Percentiles rank a stretch among this genome's conserved stretches.
Conservation (phyloP, 148 eudicot genomes). For the Rhododendron simsii region DNA sequence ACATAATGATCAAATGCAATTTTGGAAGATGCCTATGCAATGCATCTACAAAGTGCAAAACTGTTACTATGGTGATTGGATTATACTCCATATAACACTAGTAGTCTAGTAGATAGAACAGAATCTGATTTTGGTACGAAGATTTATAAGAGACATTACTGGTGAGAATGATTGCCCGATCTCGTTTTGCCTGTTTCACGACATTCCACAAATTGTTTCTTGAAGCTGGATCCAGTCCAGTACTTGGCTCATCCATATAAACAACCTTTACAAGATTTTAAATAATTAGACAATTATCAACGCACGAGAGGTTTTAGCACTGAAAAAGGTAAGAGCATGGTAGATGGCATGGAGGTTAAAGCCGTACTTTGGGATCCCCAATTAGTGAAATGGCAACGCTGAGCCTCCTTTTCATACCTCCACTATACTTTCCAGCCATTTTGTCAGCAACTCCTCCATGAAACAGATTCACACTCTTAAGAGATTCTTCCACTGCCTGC, state of each 20-base stretch:
- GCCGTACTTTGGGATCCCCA: constrained; percentile 83
- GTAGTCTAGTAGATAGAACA: background rate
- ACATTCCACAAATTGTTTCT: constrained; percentile 87
- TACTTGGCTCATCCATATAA: constrained; percentile 97
- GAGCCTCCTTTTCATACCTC: constrained; percentile 98
- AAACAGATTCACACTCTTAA: constrained; percentile 71
- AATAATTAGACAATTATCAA: constrained; percentile 1
- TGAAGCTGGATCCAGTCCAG: constrained; percentile 96
- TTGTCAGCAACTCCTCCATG: constrained; percentile 87
- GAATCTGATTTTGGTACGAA: background rate
- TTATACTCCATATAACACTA: background rate
- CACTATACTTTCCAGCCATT: constrained; percentile 78
- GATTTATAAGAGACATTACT: constrained; percentile 37
- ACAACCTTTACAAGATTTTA: constrained; percentile 53
- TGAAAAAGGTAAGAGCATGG: background rate
- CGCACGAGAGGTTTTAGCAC: background rate
- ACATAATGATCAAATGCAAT: background rate
- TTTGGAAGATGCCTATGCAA: background rate
- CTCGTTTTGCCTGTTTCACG: constrained; percentile 79
- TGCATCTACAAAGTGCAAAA: background rate
- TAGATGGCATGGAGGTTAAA: background rate
- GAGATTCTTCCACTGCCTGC: constrained; percentile 91
- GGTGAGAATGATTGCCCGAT: constrained; percentile 86
- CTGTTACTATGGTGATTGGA: background rate
- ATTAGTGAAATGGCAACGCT: constrained; percentile 94